Conservation (phyloP, 108 stramenopile genomes). For the Cyclotella distinguenda region DNA sequence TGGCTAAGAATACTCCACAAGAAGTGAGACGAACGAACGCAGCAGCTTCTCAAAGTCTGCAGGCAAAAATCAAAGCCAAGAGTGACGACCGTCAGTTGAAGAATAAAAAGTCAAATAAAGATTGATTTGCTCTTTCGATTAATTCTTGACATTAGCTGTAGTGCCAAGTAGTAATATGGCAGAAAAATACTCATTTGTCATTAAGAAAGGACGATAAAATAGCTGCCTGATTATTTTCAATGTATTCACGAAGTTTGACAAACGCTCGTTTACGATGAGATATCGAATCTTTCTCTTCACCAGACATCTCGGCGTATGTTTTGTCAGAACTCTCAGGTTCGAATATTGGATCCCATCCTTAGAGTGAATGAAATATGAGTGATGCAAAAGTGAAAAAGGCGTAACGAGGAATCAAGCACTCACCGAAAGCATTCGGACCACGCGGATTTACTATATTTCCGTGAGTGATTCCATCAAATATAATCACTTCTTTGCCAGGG, state of each 20-base stretch:
- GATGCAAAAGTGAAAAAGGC: too few species aligned
- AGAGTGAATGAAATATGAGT: too few species aligned
- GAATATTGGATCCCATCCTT: constrained; percentile 96
- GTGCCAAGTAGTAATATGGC: not conserved
- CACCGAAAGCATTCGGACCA: constrained; percentile 88
- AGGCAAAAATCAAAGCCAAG: constrained; percentile 62
- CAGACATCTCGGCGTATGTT: constrained; percentile 96
- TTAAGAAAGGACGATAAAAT: not conserved
- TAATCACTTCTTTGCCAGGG: constrained; percentile 78
- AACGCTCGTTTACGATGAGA: constrained; percentile 90
- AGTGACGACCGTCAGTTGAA: constrained; percentile 68
- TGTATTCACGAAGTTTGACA: constrained; percentile 61
- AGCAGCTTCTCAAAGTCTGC: constrained; percentile 45
- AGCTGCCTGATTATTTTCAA: constrained; percentile 5
- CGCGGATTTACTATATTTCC: constrained; percentile 88
- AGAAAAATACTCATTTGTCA: not conserved
- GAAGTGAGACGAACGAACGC: constrained; percentile 48
- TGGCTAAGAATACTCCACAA: constrained; percentile 52
- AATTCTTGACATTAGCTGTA: too few species aligned
- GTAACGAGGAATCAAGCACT: too few species aligned
- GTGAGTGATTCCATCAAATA: constrained; percentile 89
- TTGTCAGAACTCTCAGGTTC: constrained; percentile 72
- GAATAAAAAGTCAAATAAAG: constrained; percentile 17
- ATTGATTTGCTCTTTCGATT: not conserved
- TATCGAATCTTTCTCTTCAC: constrained; percentile 91